Conservation (phyloP, 1,284 basidiomycete genomes). For the Pseudomicrostroma phylloplanum region DNA sequence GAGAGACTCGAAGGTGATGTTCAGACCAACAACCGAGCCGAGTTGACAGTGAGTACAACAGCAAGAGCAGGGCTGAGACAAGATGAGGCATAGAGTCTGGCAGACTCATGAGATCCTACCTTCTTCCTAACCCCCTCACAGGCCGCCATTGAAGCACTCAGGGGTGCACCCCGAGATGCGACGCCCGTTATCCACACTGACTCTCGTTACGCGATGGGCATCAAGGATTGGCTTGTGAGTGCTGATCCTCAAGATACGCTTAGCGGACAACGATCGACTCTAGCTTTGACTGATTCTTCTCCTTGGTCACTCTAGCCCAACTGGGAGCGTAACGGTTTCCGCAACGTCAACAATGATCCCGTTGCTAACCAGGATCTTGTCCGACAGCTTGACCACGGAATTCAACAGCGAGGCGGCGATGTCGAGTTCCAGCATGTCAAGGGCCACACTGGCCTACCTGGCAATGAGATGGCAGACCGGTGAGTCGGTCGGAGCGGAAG, state of each 20-base stretch:
- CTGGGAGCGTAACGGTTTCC: conserved; percentile 61
- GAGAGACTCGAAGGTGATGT: conserved; percentile 67
- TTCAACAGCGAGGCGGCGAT: conserved; percentile 11
- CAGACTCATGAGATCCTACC: too few species aligned
- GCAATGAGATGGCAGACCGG: conserved; percentile 75
- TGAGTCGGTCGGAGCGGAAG: conserved; percentile 35
- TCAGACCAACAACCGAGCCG: conserved; percentile 82
- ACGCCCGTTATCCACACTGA: conserved; percentile 62
- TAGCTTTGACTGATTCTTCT: too few species aligned
- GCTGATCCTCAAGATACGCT: too few species aligned
- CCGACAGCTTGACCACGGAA: conserved; percentile 54
- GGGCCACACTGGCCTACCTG: conserved; percentile 64
- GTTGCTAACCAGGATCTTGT: conserved; percentile 67
- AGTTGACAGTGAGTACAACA: conserved; percentile 70
- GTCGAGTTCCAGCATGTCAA: conserved; percentile 61
- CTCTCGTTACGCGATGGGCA: conserved; percentile 64
- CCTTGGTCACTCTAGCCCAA: too few species aligned
- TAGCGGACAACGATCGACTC: too few species aligned
- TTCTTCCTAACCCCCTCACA: too few species aligned
- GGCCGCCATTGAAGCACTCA: too few species aligned
- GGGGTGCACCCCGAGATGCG: too few species aligned
- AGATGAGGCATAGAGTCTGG: too few species aligned
- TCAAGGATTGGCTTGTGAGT: conserved; percentile 61
- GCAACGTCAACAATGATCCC: conserved; percentile 54
- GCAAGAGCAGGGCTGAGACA: too few species aligned